These are phyloP conservation scores for Pyrenophora seminiperda DNA, from an alignment of 2,329 filamentous ascomycete genomes.

Conservation along the genomic window DNA sequence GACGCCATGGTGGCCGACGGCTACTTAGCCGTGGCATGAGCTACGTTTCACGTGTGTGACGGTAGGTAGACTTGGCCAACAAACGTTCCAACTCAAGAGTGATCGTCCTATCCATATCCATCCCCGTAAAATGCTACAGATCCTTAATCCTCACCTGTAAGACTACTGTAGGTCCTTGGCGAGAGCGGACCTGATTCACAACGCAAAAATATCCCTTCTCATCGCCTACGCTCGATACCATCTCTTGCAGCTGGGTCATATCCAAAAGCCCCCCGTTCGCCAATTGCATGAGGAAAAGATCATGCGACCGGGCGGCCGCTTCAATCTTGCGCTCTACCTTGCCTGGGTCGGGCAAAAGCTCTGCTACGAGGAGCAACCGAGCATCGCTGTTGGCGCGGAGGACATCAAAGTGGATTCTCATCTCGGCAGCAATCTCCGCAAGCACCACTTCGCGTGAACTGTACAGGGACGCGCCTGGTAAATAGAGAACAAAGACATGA, in stretches of 20 bases:
- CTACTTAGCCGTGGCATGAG: too few relatives aligned
- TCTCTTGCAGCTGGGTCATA: slow-evolving; percentile 32
- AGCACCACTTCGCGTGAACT: too few relatives aligned
- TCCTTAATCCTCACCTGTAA: too few relatives aligned
- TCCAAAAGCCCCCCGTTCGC: slow-evolving; percentile 32
- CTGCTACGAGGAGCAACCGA: slow-evolving; percentile 35
- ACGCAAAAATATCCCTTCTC: background rate
- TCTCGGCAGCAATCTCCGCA: slow-evolving; percentile 28
- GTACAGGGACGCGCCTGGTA: too few relatives aligned
- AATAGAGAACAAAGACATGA: too few relatives aligned
- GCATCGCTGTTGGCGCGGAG: slow-evolving; percentile 32
- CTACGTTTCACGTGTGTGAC: too few relatives aligned
- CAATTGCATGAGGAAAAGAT: slow-evolving; percentile 40
- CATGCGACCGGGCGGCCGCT: slow-evolving; percentile 23
- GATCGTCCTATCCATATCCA: too few relatives aligned
- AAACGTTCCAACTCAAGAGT: too few relatives aligned
- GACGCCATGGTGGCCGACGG: too few relatives aligned
- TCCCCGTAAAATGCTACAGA: too few relatives aligned
- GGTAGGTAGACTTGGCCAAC: too few relatives aligned
- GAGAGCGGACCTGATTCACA: background rate
- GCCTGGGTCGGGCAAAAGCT: slow-evolving; percentile 20
- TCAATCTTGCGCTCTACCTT: slow-evolving; percentile 3
- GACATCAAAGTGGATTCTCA: slow-evolving; percentile 39
- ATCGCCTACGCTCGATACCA: slow-evolving; percentile 34
- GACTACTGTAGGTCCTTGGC: too few relatives aligned